phyloP scores from a whole-genome alignment of 805 yeast genomes.

The Starmerella davenportii region DNA sequence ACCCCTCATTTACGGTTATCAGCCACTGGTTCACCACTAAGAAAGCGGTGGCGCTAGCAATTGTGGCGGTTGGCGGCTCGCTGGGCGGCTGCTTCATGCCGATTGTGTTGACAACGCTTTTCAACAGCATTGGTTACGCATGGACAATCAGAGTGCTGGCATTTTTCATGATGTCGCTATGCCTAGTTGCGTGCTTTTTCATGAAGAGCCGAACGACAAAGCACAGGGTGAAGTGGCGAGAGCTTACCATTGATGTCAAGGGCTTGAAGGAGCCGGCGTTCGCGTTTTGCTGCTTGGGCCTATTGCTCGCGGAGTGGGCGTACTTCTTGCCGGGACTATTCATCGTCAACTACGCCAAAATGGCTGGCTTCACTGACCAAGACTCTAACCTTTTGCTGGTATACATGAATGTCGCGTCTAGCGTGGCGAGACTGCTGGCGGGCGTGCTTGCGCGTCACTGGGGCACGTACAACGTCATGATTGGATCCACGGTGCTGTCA shows the following conservation, averaged over 20 bases:
- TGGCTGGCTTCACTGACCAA: slow-evolving; percentile 25
- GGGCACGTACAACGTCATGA: slow-evolving; percentile 42
- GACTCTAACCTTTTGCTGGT: slow-evolving; percentile 28
- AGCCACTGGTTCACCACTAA: slow-evolving; percentile 43
- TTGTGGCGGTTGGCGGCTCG: slow-evolving; percentile 50
- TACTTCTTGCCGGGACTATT: slow-evolving; percentile 35
- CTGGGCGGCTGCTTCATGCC: slow-evolving; percentile 49
- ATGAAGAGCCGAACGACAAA: slow-evolving; percentile 22
- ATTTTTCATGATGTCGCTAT: slow-evolving; percentile 14
- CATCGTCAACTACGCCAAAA: slow-evolving; percentile 37
- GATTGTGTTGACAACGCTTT: slow-evolving; percentile 30
- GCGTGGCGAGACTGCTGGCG: slow-evolving; percentile 39
- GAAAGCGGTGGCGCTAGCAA: slow-evolving; percentile 41
- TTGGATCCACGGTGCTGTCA: slow-evolving; percentile 29
- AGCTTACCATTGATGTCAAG: slow-evolving; percentile 17
- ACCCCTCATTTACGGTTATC: slow-evolving; percentile 36
- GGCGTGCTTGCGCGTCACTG: slow-evolving; percentile 34
- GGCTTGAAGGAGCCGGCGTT: slow-evolving; percentile 18
- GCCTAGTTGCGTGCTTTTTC: slow-evolving; percentile 21
- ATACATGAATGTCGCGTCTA: slow-evolving; percentile 30
- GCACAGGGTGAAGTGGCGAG: slow-evolving; percentile 5
- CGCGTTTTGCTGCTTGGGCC: slow-evolving; percentile 15
- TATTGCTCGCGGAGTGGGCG: slow-evolving; percentile 31
- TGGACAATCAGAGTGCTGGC: slow-evolving; percentile 41
- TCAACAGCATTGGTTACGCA: slow-evolving; percentile 33